Evolutionary conservation across 192 early-diverging fungal genomes (phyloP).

Genomic region (Mortierella hygrophila): DNA sequence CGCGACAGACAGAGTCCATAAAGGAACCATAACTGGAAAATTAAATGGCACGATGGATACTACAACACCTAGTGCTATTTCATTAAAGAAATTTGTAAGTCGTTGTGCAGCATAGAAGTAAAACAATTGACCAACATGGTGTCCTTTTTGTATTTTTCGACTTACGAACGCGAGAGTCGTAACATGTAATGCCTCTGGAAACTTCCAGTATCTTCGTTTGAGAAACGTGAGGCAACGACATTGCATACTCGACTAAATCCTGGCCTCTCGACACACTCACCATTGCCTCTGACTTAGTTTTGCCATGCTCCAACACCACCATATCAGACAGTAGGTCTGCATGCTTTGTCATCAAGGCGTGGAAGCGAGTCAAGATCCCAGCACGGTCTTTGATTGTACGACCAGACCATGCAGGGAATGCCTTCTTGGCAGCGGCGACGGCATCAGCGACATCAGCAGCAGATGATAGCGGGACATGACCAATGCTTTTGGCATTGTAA

Average conservation of each 20-base stretch:
- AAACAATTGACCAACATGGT: not conserved
- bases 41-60: conserved; percentile 86
- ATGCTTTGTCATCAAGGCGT: conserved; percentile 68
- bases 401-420: conserved; percentile 68
- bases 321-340: conserved; percentile 76
- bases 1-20: conserved; percentile 85
- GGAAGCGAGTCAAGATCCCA: conserved; percentile 69
- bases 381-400: conserved; percentile 78
- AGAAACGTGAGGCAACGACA: conserved; percentile 73
- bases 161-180: conserved; percentile 68
- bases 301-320: conserved; percentile 85
- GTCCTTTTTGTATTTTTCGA: not conserved
- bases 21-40: conserved; percentile 88
- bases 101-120: not conserved
- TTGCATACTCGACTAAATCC: conserved; percentile 84
- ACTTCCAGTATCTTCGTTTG: conserved; percentile 75
- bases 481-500: conserved; percentile 71
- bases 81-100: not conserved
- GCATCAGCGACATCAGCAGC: conserved; percentile 69
- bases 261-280: conserved; percentile 82
- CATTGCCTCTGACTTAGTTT: conserved; percentile 78
- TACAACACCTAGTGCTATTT: conserved; percentile 76
- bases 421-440: conserved; percentile 67
- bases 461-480: conserved; percentile 71
- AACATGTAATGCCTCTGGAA: conserved; percentile 74